Evolutionary conservation across 306 rosid genomes (phyloP).

Genomic region (Senna siamea): DNA sequence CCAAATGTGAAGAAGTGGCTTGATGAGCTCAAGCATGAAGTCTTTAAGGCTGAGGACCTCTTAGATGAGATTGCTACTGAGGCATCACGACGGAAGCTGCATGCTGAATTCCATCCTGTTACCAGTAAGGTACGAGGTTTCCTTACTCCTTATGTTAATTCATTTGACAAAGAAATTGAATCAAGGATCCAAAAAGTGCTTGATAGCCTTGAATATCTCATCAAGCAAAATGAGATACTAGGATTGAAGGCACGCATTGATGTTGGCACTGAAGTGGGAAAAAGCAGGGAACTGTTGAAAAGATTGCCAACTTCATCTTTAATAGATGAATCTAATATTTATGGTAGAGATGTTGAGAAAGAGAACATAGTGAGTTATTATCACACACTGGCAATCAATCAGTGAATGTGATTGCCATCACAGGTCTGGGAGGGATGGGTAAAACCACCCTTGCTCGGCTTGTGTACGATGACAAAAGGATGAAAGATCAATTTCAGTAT

Average conservation of each 20-base stretch:
- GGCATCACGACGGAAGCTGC: background rate
- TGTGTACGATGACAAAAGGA: background rate
- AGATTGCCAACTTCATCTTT: background rate
- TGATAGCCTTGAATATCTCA: background rate
- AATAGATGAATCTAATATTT: background rate
- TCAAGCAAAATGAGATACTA: background rate
- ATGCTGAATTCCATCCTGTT: background rate
- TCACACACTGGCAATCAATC: background rate
- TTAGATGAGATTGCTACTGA: background rate
- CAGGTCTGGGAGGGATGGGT: background rate
- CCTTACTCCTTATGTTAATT: background rate
- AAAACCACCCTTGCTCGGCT: background rate
- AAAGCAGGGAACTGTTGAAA: background rate
- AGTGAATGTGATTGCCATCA: background rate
- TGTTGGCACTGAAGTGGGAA: background rate
- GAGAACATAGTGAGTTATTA: background rate
- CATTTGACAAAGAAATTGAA: background rate
- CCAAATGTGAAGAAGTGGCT: background rate
- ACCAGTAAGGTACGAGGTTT: background rate
- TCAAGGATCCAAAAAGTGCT: background rate
- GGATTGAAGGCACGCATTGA: background rate
- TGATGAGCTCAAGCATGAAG: background rate
- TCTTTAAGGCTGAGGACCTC: background rate
- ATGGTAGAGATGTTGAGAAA: background rate
- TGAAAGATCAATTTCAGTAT: background rate